Evolutionary conservation across 768 basidiomycete species (phyloP).

Genomic region (Russula vinacea): DNA sequence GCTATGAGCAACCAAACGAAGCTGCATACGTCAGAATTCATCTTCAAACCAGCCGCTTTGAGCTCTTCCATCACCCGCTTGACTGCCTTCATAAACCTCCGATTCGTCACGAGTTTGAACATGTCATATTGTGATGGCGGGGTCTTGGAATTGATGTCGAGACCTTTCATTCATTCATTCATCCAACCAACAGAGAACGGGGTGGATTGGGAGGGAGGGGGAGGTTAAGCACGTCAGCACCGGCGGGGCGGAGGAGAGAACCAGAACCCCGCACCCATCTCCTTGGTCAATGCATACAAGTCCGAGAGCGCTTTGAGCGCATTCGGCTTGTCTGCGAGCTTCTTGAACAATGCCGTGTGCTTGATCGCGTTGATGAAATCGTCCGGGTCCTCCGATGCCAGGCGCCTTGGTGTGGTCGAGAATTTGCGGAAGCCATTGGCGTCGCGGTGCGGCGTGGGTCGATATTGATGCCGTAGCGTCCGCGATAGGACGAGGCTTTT

Average conservation of each 20-base stretch:
- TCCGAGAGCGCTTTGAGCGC: constrained; percentile 49
- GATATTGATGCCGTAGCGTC: not conserved
- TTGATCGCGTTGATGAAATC: constrained; percentile 44
- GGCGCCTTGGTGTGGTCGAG: constrained; percentile 35
- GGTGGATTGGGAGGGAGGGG: too few relatives aligned
- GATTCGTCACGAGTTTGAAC: constrained; percentile 50
- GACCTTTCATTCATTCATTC: constrained; percentile 37
- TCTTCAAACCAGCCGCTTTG: constrained; percentile 58
- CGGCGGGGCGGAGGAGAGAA: not conserved
- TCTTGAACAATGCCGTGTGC: constrained; percentile 46
- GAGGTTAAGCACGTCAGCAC: not conserved
- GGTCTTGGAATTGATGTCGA: constrained; percentile 45
- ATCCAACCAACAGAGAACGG: not conserved
- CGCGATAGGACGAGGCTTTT: constrained; percentile 6
- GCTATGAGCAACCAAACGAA: not conserved
- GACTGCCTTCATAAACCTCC: constrained; percentile 51
- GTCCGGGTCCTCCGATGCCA: constrained; percentile 37
- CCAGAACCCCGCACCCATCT: constrained; percentile 43
- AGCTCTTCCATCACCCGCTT: constrained; percentile 49
- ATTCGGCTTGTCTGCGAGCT: constrained; percentile 49
- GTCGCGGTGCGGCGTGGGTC: not conserved
- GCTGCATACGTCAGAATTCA: constrained; percentile 50
- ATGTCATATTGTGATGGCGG: constrained; percentile 51
- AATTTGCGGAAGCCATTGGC: constrained; percentile 26
- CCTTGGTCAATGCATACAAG: constrained; percentile 46